A percentile compares a stretch with the other conserved stretches of the same genome.
phyloP scores from a whole-genome alignment of 192 early-diverging fungal species.

The Entomortierella chlamydospora region DNA sequence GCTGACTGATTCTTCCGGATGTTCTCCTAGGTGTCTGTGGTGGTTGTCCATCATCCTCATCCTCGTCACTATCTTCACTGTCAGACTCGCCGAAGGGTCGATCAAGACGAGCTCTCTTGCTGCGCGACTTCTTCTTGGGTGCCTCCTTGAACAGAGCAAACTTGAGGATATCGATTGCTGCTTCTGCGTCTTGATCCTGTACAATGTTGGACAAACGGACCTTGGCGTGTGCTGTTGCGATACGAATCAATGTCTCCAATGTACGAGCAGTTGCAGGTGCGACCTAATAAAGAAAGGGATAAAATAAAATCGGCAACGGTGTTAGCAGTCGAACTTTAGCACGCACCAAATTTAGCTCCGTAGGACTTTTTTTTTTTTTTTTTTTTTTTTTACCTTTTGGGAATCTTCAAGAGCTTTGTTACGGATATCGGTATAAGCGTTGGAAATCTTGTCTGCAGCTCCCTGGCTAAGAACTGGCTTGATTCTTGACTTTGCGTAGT shows the following conservation, averaged over 20 bases:
- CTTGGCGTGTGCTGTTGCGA: conserved; percentile 97
- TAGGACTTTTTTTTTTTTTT: background rate
- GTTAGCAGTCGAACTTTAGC: background rate
- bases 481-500: conserved; percentile 90
- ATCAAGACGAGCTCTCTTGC: conserved; percentile 60
- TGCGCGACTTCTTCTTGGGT: conserved; percentile 58
- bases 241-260: conserved; percentile 95
- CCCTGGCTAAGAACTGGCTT: conserved; percentile 85
- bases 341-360: background rate
- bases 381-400: conserved; percentile 62
- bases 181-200: conserved; percentile 85
- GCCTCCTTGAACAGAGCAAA: conserved; percentile 95
- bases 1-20: background rate
- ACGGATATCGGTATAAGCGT: conserved; percentile 86
- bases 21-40: conserved; percentile 22
- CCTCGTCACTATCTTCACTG: conserved; percentile 58
- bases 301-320: background rate
- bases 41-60: conserved; percentile 47
- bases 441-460: conserved; percentile 87
- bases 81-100: conserved; percentile 52
- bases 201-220: conserved; percentile 84
- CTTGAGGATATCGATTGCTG: conserved; percentile 83
- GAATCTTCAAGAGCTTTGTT: conserved; percentile 78
- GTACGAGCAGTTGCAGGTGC: conserved; percentile 98
- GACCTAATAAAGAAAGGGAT: conserved; percentile 64